These are phyloP conservation scores for Dactylellina haptotyla DNA, from an alignment of 2,329 filamentous ascomycete species.

Conservation along the genomic window DNA sequence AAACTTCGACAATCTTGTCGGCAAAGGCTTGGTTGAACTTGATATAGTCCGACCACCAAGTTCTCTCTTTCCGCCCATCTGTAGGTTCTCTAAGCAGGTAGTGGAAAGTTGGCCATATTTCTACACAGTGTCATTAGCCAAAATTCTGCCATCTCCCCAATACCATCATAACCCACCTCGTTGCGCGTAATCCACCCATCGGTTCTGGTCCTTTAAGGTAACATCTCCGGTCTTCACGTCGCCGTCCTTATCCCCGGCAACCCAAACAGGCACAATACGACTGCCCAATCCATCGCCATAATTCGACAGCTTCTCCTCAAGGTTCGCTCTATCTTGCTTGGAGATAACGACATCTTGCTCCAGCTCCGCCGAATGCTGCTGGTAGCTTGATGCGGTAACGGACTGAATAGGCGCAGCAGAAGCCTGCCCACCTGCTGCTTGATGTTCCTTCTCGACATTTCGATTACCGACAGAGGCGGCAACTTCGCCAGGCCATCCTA, in stretches of 20 bases:
- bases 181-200: slow-evolving; percentile 91
- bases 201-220: slow-evolving; percentile 79
- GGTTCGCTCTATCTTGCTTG: slow-evolving; percentile 73
- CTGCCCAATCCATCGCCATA: slow-evolving; percentile 61
- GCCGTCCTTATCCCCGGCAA: slow-evolving; percentile 77
- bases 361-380: slow-evolving; percentile 40
- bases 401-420: slow-evolving; percentile 46
- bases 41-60: slow-evolving; percentile 92
- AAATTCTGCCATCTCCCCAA: background rate
- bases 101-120: slow-evolving; percentile 91
- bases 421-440: slow-evolving; percentile 55
- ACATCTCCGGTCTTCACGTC: slow-evolving; percentile 72
- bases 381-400: slow-evolving; percentile 33
- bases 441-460: slow-evolving; percentile 53
- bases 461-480: slow-evolving; percentile 36
- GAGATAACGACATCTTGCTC: slow-evolving; percentile 76
- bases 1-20: slow-evolving; percentile 84
- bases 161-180: slow-evolving; percentile 62
- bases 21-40: slow-evolving; percentile 93
- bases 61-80: slow-evolving; percentile 81
- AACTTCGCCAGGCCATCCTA: slow-evolving; percentile 95
- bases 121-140: slow-evolving; percentile 59
- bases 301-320: slow-evolving; percentile 72
- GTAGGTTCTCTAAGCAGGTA: slow-evolving; percentile 91
- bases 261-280: slow-evolving; percentile 86